A percentile compares a stretch with the other conserved stretches of the same genome.
These are phyloP conservation scores for Lasiosphaeria hispida DNA, from an alignment of 495 filamentous ascomycete species.

Conservation along the genomic window DNA sequence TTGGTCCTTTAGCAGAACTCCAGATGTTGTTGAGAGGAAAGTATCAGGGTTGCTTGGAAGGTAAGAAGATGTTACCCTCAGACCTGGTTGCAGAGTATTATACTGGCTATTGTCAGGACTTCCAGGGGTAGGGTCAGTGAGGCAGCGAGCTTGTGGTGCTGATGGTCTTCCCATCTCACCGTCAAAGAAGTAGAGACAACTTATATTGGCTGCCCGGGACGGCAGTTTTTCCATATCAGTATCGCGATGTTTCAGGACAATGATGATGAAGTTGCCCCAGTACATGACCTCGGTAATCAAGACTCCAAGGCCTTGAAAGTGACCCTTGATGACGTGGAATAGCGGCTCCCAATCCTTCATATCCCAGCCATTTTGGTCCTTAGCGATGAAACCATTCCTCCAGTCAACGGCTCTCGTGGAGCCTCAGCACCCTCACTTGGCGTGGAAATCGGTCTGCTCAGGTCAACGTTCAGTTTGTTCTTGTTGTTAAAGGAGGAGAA, in stretches of 20 bases:
- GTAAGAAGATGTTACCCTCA: conserved; percentile 3
- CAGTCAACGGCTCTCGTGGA: background rate
- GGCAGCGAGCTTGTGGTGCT: background rate
- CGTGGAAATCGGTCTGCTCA: no score
- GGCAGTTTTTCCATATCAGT: background rate
- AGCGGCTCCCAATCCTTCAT: conserved; percentile 8
- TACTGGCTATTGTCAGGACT: background rate
- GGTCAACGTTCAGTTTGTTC: no score
- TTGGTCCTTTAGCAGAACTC: conserved; percentile 11
- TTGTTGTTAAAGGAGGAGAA: no score
- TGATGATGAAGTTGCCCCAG: background rate
- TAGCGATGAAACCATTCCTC: conserved; percentile 6
- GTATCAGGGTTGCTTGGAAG: conserved; percentile 9
- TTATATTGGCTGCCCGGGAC: background rate
- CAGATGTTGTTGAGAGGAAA: conserved; percentile 13
- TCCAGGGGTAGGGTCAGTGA: background rate
- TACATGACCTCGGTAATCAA: conserved; percentile 4
- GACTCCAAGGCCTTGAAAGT: conserved; percentile 6
- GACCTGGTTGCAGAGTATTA: conserved; percentile 34
- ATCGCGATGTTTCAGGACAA: background rate
- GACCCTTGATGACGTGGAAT: conserved; percentile 1
- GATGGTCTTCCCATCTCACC: background rate
- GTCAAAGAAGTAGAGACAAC: background rate
- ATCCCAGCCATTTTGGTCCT: conserved; percentile 3
- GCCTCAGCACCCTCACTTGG: no score